Evolutionary conservation across 2,329 filamentous ascomycete species (phyloP).

Genomic region (Venturia carpophila): DNA sequence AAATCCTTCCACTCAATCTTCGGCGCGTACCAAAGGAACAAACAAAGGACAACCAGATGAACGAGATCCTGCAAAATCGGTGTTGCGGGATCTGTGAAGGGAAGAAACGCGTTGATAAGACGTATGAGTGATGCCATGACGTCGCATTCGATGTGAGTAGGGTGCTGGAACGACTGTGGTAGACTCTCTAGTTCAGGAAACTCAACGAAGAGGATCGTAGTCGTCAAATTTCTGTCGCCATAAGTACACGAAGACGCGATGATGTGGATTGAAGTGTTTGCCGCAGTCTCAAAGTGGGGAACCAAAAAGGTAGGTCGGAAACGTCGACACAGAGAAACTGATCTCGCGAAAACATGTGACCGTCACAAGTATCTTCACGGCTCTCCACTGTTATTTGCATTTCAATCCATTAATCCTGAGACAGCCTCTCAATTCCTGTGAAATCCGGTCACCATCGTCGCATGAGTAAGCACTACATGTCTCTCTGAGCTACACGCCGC

Average conservation of each 20-base stretch:
- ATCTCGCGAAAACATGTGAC: slow-evolving; percentile 4
- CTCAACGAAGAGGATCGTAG: too few species aligned
- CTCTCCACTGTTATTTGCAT: neutral
- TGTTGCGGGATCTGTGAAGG: slow-evolving; percentile 41
- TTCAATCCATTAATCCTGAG: neutral
- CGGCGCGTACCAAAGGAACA: slow-evolving; percentile 41
- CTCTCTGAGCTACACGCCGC: neutral
- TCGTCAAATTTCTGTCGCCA: too few species aligned
- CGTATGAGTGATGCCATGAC: slow-evolving; percentile 25
- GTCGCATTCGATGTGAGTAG: neutral
- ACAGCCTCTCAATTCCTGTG: too few species aligned
- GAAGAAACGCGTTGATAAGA: slow-evolving; percentile 37
- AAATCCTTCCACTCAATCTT: slow-evolving; percentile 12
- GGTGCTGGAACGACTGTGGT: neutral
- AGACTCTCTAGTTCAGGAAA: neutral
- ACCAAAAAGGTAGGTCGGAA: neutral
- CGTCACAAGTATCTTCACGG: neutral
- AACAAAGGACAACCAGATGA: slow-evolving; percentile 38
- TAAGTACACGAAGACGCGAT: too few species aligned
- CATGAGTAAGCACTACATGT: neutral
- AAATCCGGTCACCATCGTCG: too few species aligned
- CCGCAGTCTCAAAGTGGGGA: neutral
- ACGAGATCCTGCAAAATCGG: slow-evolving; percentile 41
- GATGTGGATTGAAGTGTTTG: too few species aligned
- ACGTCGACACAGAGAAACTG: neutral